phyloP scores from a whole-genome alignment of 2,329 filamentous ascomycete species.

The Calonectria honghensis region DNA sequence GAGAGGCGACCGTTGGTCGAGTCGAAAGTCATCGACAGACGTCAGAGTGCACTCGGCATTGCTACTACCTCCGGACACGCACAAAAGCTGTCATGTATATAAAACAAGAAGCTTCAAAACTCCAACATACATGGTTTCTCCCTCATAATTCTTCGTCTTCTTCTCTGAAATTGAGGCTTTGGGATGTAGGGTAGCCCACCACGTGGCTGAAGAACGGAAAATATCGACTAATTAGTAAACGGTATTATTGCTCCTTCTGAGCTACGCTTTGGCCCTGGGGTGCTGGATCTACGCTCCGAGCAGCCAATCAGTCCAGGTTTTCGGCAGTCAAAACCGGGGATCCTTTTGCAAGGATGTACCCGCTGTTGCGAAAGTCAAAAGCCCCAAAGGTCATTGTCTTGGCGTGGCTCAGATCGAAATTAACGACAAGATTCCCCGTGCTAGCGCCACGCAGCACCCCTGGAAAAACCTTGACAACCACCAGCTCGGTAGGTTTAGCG shows the following conservation, averaged over 20 bases:
- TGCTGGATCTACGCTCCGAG: neutral
- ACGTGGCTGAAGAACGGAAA: neutral
- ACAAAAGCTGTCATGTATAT: neutral
- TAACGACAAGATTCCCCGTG: conserved; percentile 1
- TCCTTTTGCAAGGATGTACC: conserved; percentile 1
- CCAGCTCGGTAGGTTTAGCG: neutral
- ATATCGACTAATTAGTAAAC: neutral
- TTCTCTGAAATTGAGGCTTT: neutral
- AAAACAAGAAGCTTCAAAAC: neutral
- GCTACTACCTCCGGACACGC: neutral
- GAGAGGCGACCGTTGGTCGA: neutral
- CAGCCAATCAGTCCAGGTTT: neutral
- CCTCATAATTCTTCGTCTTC: neutral
- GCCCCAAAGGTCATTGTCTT: neutral
- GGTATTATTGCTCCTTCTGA: neutral
- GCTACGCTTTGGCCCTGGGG: neutral
- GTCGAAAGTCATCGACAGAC: neutral
- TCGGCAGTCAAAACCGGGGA: conserved; percentile 7
- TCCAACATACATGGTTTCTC: neutral
- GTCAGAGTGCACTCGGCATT: neutral
- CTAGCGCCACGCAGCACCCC: conserved; percentile 4
- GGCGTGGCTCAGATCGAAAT: conserved; percentile 21
- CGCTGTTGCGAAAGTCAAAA: neutral
- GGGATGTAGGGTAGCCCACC: neutral
- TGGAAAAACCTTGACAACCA: conserved; percentile 12